These are phyloP conservation scores for Xylariaceae sp. DNA, from an alignment of 2,329 filamentous ascomycete species.

Conservation along the genomic window DNA sequence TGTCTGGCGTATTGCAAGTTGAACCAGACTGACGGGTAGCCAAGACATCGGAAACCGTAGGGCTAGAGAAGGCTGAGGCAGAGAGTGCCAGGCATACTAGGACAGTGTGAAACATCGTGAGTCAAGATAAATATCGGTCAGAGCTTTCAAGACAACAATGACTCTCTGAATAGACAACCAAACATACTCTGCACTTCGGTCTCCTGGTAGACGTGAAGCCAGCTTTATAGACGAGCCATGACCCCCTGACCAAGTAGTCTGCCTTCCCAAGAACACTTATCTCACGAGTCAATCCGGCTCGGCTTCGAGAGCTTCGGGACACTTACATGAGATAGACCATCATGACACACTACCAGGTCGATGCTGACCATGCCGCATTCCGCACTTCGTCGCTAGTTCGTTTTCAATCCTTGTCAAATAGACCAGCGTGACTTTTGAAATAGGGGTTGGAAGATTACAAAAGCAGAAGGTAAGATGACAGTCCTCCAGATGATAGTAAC, in stretches of 20 bases:
- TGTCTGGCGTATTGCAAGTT: conserved; percentile 1
- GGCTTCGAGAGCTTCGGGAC: not conserved
- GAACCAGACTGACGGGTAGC: not conserved
- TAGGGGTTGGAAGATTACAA: too few species aligned
- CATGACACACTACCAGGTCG: not conserved
- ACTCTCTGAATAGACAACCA: too few species aligned
- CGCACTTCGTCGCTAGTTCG: too few species aligned
- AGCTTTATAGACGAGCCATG: not conserved
- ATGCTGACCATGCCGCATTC: too few species aligned
- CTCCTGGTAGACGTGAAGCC: too few species aligned
- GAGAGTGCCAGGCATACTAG: not conserved
- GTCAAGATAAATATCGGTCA: too few species aligned
- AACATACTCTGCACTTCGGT: not conserved
- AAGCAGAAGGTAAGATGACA: too few species aligned
- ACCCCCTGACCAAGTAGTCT: not conserved
- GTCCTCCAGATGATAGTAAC: too few species aligned
- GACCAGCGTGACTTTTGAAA: too few species aligned
- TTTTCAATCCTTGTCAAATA: too few species aligned
- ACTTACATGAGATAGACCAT: not conserved
- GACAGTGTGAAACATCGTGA: too few species aligned
- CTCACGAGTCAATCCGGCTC: not conserved
- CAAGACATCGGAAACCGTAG: not conserved
- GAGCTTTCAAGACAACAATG: too few species aligned
- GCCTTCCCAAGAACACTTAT: not conserved
- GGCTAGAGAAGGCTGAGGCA: not conserved